Conservation (phyloP, 73 alveolate species). For the Paramecium biaurelia region DNA sequence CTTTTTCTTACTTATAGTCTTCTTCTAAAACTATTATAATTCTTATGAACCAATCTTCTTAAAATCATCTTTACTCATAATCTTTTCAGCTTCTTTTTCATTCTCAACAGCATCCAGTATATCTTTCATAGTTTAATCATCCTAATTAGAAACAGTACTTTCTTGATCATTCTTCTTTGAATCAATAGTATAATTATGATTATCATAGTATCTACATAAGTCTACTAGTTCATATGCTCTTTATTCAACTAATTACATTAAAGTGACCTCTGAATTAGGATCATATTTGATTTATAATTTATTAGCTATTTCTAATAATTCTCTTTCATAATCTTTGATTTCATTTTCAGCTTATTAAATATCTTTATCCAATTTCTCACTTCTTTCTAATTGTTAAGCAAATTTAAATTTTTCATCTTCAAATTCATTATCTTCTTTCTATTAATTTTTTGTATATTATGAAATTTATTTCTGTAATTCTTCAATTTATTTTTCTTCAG, state of each 20-base stretch:
- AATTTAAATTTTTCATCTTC: constrained; percentile 30
- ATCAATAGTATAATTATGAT: not conserved
- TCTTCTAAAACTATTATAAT: not conserved
- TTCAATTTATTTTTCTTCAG: constrained; percentile 23
- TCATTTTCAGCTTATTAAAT: not conserved
- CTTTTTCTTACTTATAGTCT: not conserved
- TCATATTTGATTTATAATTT: not conserved
- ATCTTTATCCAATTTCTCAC: constrained; percentile 6
- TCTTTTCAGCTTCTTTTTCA: constrained; percentile 48
- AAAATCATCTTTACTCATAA: constrained; percentile 6
- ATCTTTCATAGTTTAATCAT: constrained; percentile 24
- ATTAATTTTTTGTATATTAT: not conserved
- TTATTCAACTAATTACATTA: constrained; percentile 37
- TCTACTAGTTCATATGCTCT: constrained; percentile 42
- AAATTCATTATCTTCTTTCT: not conserved
- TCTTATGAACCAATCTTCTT: not conserved
- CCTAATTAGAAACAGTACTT: not conserved
- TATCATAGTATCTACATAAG: not conserved
- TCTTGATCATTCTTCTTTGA: not conserved
- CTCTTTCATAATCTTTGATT: not conserved
- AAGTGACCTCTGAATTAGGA: not conserved
- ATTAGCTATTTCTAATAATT: constrained; percentile 2
- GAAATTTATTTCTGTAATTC: not conserved
- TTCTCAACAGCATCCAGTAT: constrained; percentile 4
- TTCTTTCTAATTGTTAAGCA: constrained; percentile 33